phyloP scores from a whole-genome alignment of 2,329 filamentous ascomycete genomes.

The Talaromyces piceae region DNA sequence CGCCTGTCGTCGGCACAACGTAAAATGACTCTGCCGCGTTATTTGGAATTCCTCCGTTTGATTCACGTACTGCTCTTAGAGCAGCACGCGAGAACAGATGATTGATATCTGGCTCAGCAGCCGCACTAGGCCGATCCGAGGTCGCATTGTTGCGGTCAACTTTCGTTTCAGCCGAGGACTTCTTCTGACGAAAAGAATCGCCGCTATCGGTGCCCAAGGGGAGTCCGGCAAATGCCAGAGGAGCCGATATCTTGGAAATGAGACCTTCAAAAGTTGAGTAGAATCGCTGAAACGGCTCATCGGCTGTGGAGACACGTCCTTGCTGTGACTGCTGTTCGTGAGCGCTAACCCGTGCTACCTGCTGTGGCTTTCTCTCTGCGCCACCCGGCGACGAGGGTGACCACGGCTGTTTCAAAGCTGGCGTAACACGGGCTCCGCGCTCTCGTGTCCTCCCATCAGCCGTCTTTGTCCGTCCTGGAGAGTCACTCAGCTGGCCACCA shows the following conservation, averaged over 20 bases:
- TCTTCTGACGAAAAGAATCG: slow-evolving; percentile 19
- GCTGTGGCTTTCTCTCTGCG: slow-evolving; percentile 27
- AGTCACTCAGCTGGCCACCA: slow-evolving; percentile 59
- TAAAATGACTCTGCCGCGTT: slow-evolving; percentile 72
- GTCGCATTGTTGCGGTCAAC: slow-evolving; percentile 33
- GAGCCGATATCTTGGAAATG: slow-evolving; percentile 81
- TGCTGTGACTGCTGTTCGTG: slow-evolving; percentile 19
- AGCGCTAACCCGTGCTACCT: slow-evolving; percentile 23
- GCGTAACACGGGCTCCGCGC: slow-evolving; percentile 17
- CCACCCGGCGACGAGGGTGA: slow-evolving; percentile 27
- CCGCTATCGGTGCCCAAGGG: slow-evolving; percentile 56
- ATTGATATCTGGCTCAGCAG: slow-evolving; percentile 65
- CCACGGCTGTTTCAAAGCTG: slow-evolving; percentile 24
- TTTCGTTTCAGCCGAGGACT: slow-evolving; percentile 29
- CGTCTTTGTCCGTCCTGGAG: slow-evolving; percentile 36
- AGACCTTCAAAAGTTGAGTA: slow-evolving; percentile 87
- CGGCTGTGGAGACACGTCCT: slow-evolving; percentile 30
- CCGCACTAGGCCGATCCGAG: slow-evolving; percentile 29
- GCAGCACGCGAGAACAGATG: slow-evolving; percentile 81
- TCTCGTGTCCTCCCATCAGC: slow-evolving; percentile 25
- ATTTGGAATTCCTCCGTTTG: slow-evolving; percentile 49
- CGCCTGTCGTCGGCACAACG: slow-evolving; percentile 83
- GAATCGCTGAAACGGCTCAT: slow-evolving; percentile 82
- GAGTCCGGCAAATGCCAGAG: slow-evolving; percentile 85
- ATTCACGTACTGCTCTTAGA: slow-evolving; percentile 67